Base-by-base conservation (phyloP, 2,329 filamentous ascomycete genomes). In the Sarocladium kiliense region DNA sequence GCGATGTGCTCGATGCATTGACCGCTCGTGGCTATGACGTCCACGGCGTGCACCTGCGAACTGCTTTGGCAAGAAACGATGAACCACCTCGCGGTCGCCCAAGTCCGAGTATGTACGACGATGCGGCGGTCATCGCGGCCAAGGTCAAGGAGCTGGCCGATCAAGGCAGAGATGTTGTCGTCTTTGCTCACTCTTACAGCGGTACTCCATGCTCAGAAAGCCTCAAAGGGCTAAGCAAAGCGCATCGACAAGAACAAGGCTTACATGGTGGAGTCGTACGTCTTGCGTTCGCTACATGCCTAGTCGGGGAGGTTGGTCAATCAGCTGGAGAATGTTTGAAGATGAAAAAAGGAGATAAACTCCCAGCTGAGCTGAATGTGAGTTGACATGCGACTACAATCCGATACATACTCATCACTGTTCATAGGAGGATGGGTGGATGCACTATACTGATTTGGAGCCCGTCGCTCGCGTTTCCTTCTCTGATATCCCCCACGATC, bases 111-210 rank as follows among this genome's bases (percentile, higher is more conserved):
- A 65, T 66, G 44, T 64, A 67, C 44, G 66, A 66, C 3, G 68
- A 74, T 50, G 63, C 69, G 6, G 61, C 61, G 0, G 59, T 62
- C 3, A 64, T 72, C 3, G 62, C 61, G 1, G 42, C 62, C 1
- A 55, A 65, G 0, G 57, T 74, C 12, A 58, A 66, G 16, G 47
- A 62, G 16, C 66, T 72, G 2, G 68, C 72, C 2, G 68, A 70
- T 7, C 53, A 50, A 1, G 66, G 66, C 1, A 70, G 71, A 23
- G 68, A 74, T 23, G 67, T 75, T 4, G 57, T 75, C 0, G 58
- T 75, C 5, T 37, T 73, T 16, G 62, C 64, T 12, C 73, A 76
- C 53, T 73, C 68, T 18, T 76, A 74, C 61, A 67, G 70, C 1
- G 71, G 71, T 10, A 61, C 71, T 0, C 58, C 70, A 0, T 66